Base-by-base conservation (phyloP, 1,284 basidiomycete species). In the Ustilago xerochloae region DNA sequence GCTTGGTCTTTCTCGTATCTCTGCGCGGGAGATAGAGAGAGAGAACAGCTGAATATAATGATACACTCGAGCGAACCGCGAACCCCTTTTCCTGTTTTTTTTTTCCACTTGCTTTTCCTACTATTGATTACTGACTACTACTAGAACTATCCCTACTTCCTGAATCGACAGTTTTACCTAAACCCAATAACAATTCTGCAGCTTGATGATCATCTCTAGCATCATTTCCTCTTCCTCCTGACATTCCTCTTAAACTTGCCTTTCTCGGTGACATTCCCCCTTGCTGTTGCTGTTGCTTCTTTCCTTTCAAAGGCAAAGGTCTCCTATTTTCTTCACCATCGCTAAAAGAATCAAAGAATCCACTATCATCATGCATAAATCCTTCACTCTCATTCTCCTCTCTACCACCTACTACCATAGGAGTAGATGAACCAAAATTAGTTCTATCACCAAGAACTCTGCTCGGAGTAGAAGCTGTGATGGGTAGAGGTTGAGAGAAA, bases 141-240 rank as follows among this genome's bases (percentile, higher is more conserved):
- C 57, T 55, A 1, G 54, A 61, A 5, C 57, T 55, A 20, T 65
- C 71, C 12, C 65, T 38, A 2, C n/a, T n/a, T n/a, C n/a, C n/a
- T n/a, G 57, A 64, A 46, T 41, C 62, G 0, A 65, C 55, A 12
- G 51, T 39, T 28, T 65, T 65, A n/a, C 71, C 76, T n/a, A 80
- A 63, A 0, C 78, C 78, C 7, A 80, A 63, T 16, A 80, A 45
- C 49, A 80, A 51, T 35, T 80, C 77, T 10, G 74, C 78, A 1
- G 78, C 78, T 26, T 77, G 74, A 18, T 65, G 71, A 55, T 80
- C 78, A 28, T 78, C 65, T 13, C 60, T 52, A 3, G 32, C 16
- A 0, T 29, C n/a, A n/a, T 48, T 30, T 35, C 28, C 26, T 51
- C 51, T 58, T 7, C 36, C 29, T 10, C 47, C 47, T 18, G 30